A percentile compares a stretch with the other conserved stretches of the same genome.
Evolutionary conservation across 2,329 filamentous ascomycete genomes (phyloP).

Genomic region (Phyllosticta paracitricarpa): DNA sequence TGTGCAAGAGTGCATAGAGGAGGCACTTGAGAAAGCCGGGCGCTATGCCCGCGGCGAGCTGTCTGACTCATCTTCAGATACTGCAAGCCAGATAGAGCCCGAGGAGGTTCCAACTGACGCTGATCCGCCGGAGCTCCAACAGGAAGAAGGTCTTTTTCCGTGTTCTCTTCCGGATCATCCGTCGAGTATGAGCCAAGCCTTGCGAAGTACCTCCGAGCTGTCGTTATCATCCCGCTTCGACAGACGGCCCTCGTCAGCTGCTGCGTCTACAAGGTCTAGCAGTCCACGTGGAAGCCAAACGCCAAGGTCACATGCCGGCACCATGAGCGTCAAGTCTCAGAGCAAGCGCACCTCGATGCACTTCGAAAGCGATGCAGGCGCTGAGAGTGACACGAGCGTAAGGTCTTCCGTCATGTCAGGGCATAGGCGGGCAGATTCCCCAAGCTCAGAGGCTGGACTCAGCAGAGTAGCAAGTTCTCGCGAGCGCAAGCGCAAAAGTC

Average conservation of each 20-base stretch:
- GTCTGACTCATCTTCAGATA: slow-evolving; percentile 54
- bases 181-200: slow-evolving; percentile 46
- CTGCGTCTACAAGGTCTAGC: slow-evolving; percentile 72
- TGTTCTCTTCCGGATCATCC: slow-evolving; percentile 46
- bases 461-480: slow-evolving; percentile 67
- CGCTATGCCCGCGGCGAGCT: slow-evolving; percentile 77
- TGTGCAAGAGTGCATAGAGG: slow-evolving; percentile 91
- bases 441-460: slow-evolving; percentile 75
- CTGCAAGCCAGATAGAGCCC: slow-evolving; percentile 13
- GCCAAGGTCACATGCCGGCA: slow-evolving; percentile 67
- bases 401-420: slow-evolving; percentile 69
- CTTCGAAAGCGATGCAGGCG: slow-evolving; percentile 72
- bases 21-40: slow-evolving; percentile 80
- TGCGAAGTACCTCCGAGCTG: slow-evolving; percentile 45
- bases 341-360: slow-evolving; percentile 70
- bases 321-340: slow-evolving; percentile 46
- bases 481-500: slow-evolving; percentile 76
- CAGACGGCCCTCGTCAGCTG: slow-evolving; percentile 49
- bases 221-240: slow-evolving; percentile 35
- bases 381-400: slow-evolving; percentile 80
- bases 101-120: slow-evolving; percentile 11
- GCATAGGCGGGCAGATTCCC: slow-evolving; percentile 72
- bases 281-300: slow-evolving; percentile 89
- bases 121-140: slow-evolving; percentile 33
- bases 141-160: slow-evolving; percentile 48